Percentiles rank a stretch among this genome's conserved stretches.
Conservation (phyloP, 1,139 yeast species). For the Keqinozyma sinolaborantium region DNA sequence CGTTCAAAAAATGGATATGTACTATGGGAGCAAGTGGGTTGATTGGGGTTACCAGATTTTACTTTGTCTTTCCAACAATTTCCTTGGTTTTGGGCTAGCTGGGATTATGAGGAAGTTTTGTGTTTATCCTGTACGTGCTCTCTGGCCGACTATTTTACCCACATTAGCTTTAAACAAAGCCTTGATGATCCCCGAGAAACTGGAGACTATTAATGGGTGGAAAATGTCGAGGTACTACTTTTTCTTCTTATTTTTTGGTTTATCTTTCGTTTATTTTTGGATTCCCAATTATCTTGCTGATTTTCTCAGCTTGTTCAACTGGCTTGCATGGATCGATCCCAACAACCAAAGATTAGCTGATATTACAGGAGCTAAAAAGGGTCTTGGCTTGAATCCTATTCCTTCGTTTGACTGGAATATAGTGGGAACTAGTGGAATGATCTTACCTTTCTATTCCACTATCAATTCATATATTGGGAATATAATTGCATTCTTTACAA, state of each 20-base stretch:
- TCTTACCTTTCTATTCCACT: conserved; percentile 35
- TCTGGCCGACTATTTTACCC: conserved; percentile 45
- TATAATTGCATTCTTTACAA: conserved; percentile 25
- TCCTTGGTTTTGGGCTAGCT: conserved; percentile 44
- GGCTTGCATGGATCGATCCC: conserved; percentile 45
- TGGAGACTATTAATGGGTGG: conserved; percentile 35
- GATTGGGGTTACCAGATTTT: conserved; percentile 33
- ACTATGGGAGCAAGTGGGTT: conserved; percentile 43
- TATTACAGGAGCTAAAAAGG: conserved; percentile 31
- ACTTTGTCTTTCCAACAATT: conserved; percentile 36
- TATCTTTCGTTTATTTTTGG: conserved; percentile 38
- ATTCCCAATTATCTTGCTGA: conserved; percentile 37
- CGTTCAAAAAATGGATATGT: conserved; percentile 39
- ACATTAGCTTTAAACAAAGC: conserved; percentile 42
- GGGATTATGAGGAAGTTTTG: conserved; percentile 39
- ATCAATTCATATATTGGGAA: conserved; percentile 30
- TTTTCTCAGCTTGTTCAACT: conserved; percentile 36
- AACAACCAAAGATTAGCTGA: conserved; percentile 36
- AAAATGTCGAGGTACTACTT: conserved; percentile 33
- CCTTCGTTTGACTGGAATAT: conserved; percentile 46
- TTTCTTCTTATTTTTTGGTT: conserved; percentile 25
- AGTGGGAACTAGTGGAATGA: conserved; percentile 31
- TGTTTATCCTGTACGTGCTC: conserved; percentile 37
- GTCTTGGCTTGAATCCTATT: conserved; percentile 40
- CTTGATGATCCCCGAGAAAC: conserved; percentile 28